These are phyloP conservation scores for Cubamyces lactineus DNA, from an alignment of 768 basidiomycete species.

Conservation along the genomic window DNA sequence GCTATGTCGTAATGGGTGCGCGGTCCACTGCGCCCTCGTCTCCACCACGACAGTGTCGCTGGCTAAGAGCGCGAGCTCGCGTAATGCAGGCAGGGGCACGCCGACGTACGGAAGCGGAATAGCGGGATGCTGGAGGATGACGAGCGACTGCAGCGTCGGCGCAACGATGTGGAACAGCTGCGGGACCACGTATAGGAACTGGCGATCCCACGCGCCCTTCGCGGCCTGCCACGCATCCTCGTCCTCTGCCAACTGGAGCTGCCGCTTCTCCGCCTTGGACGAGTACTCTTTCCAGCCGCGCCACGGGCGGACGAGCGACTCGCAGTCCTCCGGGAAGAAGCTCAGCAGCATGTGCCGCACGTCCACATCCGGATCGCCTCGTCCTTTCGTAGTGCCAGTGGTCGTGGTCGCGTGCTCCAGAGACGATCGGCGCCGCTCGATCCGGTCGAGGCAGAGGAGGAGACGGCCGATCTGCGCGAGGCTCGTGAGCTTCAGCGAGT, in stretches of 20 bases:
- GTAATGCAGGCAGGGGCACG: background rate
- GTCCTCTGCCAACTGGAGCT: conserved; percentile 6
- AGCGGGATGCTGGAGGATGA: conserved; percentile 9
- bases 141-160: conserved; percentile 14
- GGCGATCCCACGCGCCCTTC: conserved; percentile 21
- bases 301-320: conserved; percentile 15
- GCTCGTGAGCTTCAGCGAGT: conserved; percentile 17
- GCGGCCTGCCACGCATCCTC: conserved; percentile 8
- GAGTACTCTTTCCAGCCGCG: conserved; percentile 19
- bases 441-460: conserved; percentile 18
- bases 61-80: conserved; percentile 12
- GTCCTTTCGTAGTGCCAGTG: background rate
- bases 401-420: background rate
- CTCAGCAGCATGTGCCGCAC: conserved; percentile 13
- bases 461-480: conserved; percentile 17
- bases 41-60: conserved; percentile 11
- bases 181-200: conserved; percentile 14
- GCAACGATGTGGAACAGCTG: conserved; percentile 15
- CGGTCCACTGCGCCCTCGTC: background rate
- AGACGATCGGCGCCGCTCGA: background rate
- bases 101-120: conserved; percentile 4
- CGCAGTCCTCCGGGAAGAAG: conserved; percentile 22
- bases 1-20: background rate
- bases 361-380: background rate
- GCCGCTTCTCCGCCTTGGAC: conserved; percentile 1